phyloP scores from a whole-genome alignment of 1,284 basidiomycete species.

The Moesziomyces antarcticus region DNA sequence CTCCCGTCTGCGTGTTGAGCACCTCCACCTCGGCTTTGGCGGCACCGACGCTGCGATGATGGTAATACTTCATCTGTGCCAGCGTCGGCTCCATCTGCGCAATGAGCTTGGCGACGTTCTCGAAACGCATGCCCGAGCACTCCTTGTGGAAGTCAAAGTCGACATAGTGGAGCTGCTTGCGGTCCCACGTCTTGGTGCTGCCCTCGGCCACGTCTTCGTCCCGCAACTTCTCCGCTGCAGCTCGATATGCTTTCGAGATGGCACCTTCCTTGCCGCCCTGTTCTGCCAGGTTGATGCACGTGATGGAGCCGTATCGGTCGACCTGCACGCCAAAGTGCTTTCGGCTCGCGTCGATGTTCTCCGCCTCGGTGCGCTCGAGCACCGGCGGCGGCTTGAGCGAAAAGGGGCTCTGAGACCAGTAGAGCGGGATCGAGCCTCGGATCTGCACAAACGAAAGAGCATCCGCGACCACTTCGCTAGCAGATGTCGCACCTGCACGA shows the following conservation, averaged over 20 bases:
- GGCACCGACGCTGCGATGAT: conserved; percentile 11
- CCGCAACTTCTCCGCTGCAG: conserved; percentile 73
- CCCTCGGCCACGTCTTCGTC: conserved; percentile 89
- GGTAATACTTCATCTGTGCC: conserved; percentile 72
- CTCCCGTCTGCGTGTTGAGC: conserved; percentile 76
- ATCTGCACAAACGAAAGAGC: conserved; percentile 91
- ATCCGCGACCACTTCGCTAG: conserved; percentile 74
- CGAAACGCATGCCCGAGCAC: conserved; percentile 77
- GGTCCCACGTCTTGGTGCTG: conserved; percentile 77
- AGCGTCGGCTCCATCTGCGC: conserved; percentile 83
- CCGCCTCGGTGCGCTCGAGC: conserved; percentile 89
- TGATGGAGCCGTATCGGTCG: conserved; percentile 72
- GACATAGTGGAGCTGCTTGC: conserved; percentile 94
- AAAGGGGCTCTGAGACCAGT: conserved; percentile 98
- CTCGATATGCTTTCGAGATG: conserved; percentile 82
- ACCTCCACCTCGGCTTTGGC: conserved; percentile 75
- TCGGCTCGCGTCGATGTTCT: conserved; percentile 71
- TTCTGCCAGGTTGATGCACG: conserved; percentile 81
- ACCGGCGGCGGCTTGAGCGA: conserved; percentile 81
- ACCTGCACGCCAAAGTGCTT: conserved; percentile 69
- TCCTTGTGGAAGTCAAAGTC: conserved; percentile 95
- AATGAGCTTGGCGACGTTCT: conserved; percentile 71
- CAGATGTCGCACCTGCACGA: not conserved
- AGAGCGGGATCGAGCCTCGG: conserved; percentile 83
- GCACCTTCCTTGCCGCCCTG: conserved; percentile 85